Conservation (phyloP, 1,284 basidiomycete genomes). For the Austroboletus niveus region DNA sequence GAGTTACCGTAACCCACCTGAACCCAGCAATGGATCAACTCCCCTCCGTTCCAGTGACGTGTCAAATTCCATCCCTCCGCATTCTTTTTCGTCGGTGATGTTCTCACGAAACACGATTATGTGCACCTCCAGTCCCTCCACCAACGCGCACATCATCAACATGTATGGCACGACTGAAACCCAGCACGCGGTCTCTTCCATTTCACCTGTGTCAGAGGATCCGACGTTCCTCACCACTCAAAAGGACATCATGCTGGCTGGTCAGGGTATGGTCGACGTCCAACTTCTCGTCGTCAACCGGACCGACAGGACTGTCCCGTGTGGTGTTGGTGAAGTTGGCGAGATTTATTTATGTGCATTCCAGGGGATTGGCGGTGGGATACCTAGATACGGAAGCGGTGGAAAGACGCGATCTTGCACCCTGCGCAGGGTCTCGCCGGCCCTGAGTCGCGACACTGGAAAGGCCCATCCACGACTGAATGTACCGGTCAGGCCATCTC, state of each 20-base stretch:
- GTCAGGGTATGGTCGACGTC: constrained; percentile 97
- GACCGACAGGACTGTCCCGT: constrained; percentile 84
- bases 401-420: constrained; percentile 71
- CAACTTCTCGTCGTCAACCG: constrained; percentile 97
- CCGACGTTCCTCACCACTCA: constrained; percentile 90
- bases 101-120: constrained; percentile 98
- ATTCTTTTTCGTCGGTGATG: constrained; percentile 99
- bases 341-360: constrained; percentile 99
- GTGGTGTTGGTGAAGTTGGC: constrained; percentile 95
- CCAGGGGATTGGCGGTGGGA: constrained; percentile 93
- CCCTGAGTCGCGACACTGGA: constrained; percentile 82
- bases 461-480: constrained; percentile 95
- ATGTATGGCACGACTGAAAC: constrained; percentile 99
- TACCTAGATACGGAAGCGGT: constrained; percentile 83
- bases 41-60: constrained; percentile 91
- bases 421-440: constrained; percentile 57
- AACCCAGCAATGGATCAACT: constrained; percentile 99
- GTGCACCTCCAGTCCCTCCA: constrained; percentile 90
- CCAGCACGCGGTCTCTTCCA: constrained; percentile 94
- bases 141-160: constrained; percentile 95
- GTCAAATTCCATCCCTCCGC: constrained; percentile 81
- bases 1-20: constrained; percentile 92
- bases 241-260: constrained; percentile 99
- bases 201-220: constrained; percentile 84
- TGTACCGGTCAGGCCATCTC: constrained; percentile 98